Evolutionary conservation across 768 basidiomycete species (phyloP).

Genomic region (Basidioascus undulatus): DNA sequence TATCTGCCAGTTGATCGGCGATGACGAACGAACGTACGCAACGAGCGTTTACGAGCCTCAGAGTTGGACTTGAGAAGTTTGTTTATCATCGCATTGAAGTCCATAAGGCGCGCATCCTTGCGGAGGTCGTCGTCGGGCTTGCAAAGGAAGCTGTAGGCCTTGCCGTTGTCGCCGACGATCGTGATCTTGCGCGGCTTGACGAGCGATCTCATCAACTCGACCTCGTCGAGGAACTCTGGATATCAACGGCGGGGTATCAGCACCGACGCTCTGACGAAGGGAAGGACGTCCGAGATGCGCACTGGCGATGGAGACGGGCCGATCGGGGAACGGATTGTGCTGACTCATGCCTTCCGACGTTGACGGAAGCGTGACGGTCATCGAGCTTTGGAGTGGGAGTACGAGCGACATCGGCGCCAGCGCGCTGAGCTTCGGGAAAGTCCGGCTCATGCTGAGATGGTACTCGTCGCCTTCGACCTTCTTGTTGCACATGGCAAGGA

Average conservation of each 20-base stretch:
- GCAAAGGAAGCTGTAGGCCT: slow-evolving; percentile 68
- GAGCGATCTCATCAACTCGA: slow-evolving; percentile 75
- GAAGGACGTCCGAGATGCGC: background rate
- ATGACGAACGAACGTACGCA: slow-evolving; percentile 37
- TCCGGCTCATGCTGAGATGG: too few relatives aligned
- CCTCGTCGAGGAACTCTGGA: slow-evolving; percentile 55
- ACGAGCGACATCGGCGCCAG: slow-evolving; percentile 45
- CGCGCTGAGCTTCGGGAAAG: slow-evolving; percentile 21
- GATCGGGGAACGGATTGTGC: slow-evolving; percentile 63
- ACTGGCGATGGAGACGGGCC: background rate
- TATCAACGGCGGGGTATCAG: too few relatives aligned
- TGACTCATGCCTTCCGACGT: slow-evolving; percentile 34
- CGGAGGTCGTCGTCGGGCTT: slow-evolving; percentile 94
- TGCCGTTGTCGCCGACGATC: slow-evolving; percentile 58
- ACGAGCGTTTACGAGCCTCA: slow-evolving; percentile 67
- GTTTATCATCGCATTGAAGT: slow-evolving; percentile 92
- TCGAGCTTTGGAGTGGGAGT: slow-evolving; percentile 75
- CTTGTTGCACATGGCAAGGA: slow-evolving; percentile 8
- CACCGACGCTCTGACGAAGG: background rate
- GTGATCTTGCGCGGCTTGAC: slow-evolving; percentile 78
- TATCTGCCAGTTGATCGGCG: background rate
- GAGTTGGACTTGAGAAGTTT: slow-evolving; percentile 82
- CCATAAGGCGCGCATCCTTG: slow-evolving; percentile 94
- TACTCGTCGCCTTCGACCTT: slow-evolving; percentile 4
- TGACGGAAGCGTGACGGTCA: slow-evolving; percentile 71